Conservation (phyloP, 75 land plant genomes). For the Pseudotsuga menziesii region DNA sequence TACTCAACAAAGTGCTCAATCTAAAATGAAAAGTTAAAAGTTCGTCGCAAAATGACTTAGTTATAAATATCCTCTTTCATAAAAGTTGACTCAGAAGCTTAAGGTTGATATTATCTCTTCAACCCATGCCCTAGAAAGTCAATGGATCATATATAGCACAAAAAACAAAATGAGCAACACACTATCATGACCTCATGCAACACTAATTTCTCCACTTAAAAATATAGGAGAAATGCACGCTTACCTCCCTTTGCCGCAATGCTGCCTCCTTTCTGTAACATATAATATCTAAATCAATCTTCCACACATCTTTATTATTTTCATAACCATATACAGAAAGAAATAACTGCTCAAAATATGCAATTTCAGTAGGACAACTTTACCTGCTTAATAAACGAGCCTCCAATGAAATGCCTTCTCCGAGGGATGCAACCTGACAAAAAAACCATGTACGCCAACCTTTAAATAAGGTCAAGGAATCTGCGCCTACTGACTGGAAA, state of each 20-base stretch:
- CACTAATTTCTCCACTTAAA: background rate
- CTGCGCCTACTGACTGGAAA: too few species aligned
- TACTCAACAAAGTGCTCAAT: too few species aligned
- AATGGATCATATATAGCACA: background rate
- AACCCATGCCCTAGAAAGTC: background rate
- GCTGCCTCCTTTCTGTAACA: slow-evolving; percentile 89
- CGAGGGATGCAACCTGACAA: slow-evolving; percentile 65
- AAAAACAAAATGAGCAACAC: background rate
- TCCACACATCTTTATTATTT: background rate
- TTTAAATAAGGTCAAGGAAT: too few species aligned
- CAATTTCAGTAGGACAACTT: background rate
- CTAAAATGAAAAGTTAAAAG: too few species aligned
- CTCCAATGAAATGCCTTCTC: slow-evolving; percentile 84
- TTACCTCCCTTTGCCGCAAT: slow-evolving; percentile 91
- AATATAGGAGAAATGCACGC: background rate
- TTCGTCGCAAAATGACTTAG: too few species aligned
- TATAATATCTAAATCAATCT: slow-evolving; percentile 1
- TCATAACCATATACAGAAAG: background rate
- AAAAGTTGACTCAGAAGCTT: background rate
- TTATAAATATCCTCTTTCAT: background rate
- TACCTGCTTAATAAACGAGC: slow-evolving; percentile 84
- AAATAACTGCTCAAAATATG: background rate
- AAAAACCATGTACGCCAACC: too few species aligned
- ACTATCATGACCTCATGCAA: background rate
- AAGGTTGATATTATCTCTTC: background rate